phyloP scores from a whole-genome alignment of 257 asterid genomes.

The Solanum arcanum region DNA sequence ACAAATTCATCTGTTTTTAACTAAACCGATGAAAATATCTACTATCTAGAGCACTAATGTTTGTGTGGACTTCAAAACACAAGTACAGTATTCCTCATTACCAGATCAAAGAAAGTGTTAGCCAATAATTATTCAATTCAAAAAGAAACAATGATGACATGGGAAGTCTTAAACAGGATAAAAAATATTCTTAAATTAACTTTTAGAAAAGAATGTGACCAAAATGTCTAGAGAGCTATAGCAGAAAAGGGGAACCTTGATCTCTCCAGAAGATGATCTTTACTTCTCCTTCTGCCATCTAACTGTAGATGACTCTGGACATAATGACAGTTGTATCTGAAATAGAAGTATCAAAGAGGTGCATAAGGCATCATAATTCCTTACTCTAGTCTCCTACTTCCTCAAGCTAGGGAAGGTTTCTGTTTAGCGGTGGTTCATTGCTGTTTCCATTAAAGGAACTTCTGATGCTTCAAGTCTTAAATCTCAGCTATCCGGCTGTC shows the following conservation, averaged over 20 bases:
- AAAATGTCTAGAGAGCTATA: not conserved
- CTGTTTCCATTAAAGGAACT: not conserved
- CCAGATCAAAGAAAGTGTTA: not conserved
- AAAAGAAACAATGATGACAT: not conserved
- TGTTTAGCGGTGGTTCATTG: not conserved
- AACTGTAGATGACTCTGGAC: slow-evolving; percentile 68
- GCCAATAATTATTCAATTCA: not conserved
- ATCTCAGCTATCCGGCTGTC: not conserved
- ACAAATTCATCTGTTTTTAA: not conserved
- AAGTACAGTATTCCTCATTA: not conserved
- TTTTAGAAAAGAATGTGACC: not conserved
- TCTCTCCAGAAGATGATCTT: slow-evolving; percentile 70
- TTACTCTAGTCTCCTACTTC: not conserved
- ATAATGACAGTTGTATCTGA: slow-evolving; percentile 81
- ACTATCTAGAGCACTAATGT: not conserved
- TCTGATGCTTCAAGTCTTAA: not conserved
- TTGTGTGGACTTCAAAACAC: not conserved
- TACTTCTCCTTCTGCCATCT: slow-evolving; percentile 82
- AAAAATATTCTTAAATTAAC: not conserved
- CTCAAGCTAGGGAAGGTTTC: not conserved
- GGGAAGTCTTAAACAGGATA: not conserved
- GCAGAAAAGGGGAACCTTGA: slow-evolving; percentile 48
- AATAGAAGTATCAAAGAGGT: not conserved
- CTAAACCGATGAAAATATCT: not conserved
- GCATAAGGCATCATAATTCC: not conserved